phyloP scores from a whole-genome alignment of 768 basidiomycete genomes.

The Candolleomyces efflorescens region DNA sequence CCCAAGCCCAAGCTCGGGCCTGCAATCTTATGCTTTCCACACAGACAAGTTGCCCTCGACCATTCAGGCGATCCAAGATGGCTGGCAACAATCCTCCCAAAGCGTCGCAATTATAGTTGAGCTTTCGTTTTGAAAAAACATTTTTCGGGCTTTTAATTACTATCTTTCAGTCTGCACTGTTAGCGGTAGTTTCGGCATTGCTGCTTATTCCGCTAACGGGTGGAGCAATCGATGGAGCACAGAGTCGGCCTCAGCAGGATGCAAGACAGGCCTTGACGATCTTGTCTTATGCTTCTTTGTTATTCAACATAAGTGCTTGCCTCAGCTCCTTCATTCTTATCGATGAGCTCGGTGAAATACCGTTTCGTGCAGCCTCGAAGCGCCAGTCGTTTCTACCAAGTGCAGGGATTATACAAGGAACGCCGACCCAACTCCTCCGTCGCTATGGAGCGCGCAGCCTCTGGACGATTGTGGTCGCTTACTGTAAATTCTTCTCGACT shows the following conservation, averaged over 20 bases:
- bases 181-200: neutral
- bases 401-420: conserved; percentile 1
- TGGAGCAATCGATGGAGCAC: neutral
- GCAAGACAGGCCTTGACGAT: conserved; percentile 3
- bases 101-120: conserved; percentile 17
- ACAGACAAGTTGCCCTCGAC: conserved; percentile 20
- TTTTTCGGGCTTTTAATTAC: neutral
- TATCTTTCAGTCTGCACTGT: neutral
- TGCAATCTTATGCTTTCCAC: neutral
- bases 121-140: neutral
- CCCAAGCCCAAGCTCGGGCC: no score
- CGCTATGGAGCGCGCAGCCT: conserved; percentile 15
- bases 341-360: conserved; percentile 19
- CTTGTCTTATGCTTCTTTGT: conserved; percentile 16
- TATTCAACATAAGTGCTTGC: conserved; percentile 20
- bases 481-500: conserved; percentile 12
- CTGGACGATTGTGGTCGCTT: conserved; percentile 18
- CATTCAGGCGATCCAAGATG: conserved; percentile 20
- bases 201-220: neutral
- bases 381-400: neutral
- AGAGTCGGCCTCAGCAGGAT: neutral
- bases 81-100: conserved; percentile 20
- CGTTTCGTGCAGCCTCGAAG: conserved; percentile 13
- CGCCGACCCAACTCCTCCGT: conserved; percentile 13
- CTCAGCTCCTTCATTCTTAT: conserved; percentile 20